These are phyloP conservation scores for Sporobolomyces phaffii DNA, from an alignment of 768 basidiomycete species.

Conservation along the genomic window DNA sequence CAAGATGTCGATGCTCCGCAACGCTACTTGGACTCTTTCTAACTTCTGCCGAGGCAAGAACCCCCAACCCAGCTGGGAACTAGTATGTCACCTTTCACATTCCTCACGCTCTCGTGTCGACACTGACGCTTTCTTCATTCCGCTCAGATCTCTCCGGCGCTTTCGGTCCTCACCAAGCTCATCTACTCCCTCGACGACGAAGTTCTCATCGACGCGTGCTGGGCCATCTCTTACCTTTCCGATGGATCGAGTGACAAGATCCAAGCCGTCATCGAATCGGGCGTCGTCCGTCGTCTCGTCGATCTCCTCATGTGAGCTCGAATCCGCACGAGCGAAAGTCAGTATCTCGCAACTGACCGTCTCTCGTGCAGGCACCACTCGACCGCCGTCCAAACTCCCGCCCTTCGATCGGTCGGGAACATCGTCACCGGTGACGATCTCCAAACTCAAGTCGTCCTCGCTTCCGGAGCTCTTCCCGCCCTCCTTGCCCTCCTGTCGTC, in stretches of 20 bases:
- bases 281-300: constrained; percentile 92
- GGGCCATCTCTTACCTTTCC: constrained; percentile 98
- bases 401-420: constrained; percentile 95
- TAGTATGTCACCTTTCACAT: constrained; percentile 55
- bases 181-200: constrained; percentile 99
- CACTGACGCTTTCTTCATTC: constrained; percentile 17
- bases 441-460: constrained; percentile 98
- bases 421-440: constrained; percentile 99
- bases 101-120: constrained; percentile 49
- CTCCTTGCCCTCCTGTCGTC: constrained; percentile 87
- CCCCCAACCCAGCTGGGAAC: constrained; percentile 95
- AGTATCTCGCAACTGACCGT: too few relatives aligned
- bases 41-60: constrained; percentile 98
- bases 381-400: constrained; percentile 93
- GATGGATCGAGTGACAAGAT: constrained; percentile 99
- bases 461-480: constrained; percentile 92
- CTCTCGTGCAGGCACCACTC: constrained; percentile 48
- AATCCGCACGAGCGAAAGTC: too few relatives aligned
- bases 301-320: constrained; percentile 84
- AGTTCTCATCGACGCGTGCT: constrained; percentile 98
- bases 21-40: constrained; percentile 98
- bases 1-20: constrained; percentile 89
- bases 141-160: constrained; percentile 92
- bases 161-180: constrained; percentile 92
- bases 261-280: constrained; percentile 97